Evolutionary conservation across 1,284 basidiomycete genomes (phyloP).

Genomic region (Leccinum griseonigrum): DNA sequence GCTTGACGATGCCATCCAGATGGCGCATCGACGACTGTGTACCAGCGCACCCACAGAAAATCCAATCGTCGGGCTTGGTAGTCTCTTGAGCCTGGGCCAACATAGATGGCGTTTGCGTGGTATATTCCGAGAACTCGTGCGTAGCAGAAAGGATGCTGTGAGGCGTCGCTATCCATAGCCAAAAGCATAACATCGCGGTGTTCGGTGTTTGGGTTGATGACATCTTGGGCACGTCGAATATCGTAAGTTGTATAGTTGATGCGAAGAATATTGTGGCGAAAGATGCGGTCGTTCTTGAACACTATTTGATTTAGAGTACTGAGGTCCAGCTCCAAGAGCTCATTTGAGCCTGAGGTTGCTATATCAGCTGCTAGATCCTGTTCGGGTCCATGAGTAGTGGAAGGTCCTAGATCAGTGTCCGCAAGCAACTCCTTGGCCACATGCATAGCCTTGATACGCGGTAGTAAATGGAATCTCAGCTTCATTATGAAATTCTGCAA

Average conservation of each 20-base stretch:
- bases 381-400: too few relatives aligned
- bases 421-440: too few relatives aligned
- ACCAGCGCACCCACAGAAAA: not conserved
- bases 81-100: not conserved
- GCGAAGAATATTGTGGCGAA: not conserved
- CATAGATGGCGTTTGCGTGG: not conserved
- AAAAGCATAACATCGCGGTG: not conserved
- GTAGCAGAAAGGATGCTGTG: not conserved
- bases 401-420: too few relatives aligned
- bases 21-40: not conserved
- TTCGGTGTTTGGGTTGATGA: not conserved
- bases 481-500: too few relatives aligned
- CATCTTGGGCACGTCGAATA: not conserved
- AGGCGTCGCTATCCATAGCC: not conserved
- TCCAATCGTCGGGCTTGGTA: not conserved
- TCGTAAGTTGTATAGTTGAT: not conserved
- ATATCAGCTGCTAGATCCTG: not conserved
- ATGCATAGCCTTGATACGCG: too few relatives aligned
- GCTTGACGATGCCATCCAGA: not conserved
- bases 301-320: not conserved
- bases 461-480: too few relatives aligned
- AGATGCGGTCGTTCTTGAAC: not conserved
- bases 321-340: not conserved
- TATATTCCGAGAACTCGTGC: not conserved
- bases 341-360: not conserved